Evolutionary conservation across 1,284 basidiomycete genomes (phyloP), one percentile per base, ranked within the genome.

Genomic region (Marasmius sp.): DNA sequence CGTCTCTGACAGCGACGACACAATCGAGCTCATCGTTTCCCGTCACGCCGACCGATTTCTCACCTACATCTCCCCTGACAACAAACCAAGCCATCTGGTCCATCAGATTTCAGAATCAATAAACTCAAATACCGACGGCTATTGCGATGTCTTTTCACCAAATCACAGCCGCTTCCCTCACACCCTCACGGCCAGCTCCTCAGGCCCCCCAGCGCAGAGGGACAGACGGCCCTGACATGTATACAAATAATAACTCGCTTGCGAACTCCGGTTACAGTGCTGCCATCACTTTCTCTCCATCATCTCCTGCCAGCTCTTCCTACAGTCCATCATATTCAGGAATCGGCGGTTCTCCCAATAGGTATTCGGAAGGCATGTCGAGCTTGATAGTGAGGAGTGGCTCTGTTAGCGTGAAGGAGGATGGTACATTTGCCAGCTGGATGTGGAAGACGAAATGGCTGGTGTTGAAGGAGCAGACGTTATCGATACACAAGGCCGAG

Each of bases 371-470:
- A 27, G 62, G 74, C 49, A 70, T 72, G n/a, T 61, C 52, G 43
- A 72, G 70, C 60, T 70, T 57, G 72, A 71, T 66, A 58, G 79
- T 94, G 36, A 77, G 91, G 57, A 80, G 79, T 60, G 95, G 94
- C 6, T 76, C 78, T 22, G 93, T 92, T 45, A 89, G 83, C 70
- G 80, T 96, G 66, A 97, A 97, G 80, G 95, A 96, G 74, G 94
- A 96, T 61, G 91, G 93, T 11, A 72, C 72, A 0, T 85, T 97
- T 66, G 86, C 93, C 14, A 94, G 92, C 66, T 96, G 94, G 85
- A 85, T 98, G 60, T 98, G 97, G 91, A 88, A 91, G 74, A 88
- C 93, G 71, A 91, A 94, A 71, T 98, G 92, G 92, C 80, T 98
- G 52, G 85, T 96, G 5, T 80, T 98, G 63, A 92, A 89, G 68